Base-by-base conservation (phyloP, 306 rosid species). In the Prunus padus region DNA sequence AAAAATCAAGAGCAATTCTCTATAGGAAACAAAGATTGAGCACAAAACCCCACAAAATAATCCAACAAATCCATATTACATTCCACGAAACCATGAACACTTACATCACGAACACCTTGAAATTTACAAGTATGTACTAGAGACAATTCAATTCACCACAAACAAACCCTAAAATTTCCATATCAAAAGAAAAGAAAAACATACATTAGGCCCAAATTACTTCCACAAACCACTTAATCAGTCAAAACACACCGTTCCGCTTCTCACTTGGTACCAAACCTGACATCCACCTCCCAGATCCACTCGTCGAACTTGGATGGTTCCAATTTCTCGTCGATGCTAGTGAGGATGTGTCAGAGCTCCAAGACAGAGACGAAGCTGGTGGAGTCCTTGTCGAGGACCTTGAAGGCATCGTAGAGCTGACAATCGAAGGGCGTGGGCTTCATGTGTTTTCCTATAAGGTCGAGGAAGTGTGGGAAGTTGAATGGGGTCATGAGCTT, bases 221-320 rank as follows among this genome's bases (percentile, higher is more conserved):
- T 44, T 71, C 11, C 61, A 79, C 46, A 65, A 79, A 79, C 67
- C 55, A 72, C 51, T 50, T 69, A 74, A 52, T 30, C 71, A 69
- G 45, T 26, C 23, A 87, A 62, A 55, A 37, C 79, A 83, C 61
- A 30, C 63, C 26, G 25, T 33, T 33, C 11, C 2, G 12, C 4
- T 18, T 19, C 65, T 90, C 89, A 95, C 93, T 92, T 95, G 72
- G 98, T 97, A 71, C 92, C 96, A 45, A 90, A 75, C 18, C 90
- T 88, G n/a, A 93, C 98, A 69, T 91, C 96, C 46, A 93, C 98
- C 87, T 93, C 98, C 67, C 88, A 82, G 92, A 93, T 89, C 98
- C 97, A 93, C 88, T 93, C 96, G 66, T 91, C 97, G 64, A 93
- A 93, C 89, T 93, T 97, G 44, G 96, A 44, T 44, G 12, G 47